phyloP scores from a whole-genome alignment of 2,329 filamentous ascomycete genomes.

The Incumbomyces lentus region DNA sequence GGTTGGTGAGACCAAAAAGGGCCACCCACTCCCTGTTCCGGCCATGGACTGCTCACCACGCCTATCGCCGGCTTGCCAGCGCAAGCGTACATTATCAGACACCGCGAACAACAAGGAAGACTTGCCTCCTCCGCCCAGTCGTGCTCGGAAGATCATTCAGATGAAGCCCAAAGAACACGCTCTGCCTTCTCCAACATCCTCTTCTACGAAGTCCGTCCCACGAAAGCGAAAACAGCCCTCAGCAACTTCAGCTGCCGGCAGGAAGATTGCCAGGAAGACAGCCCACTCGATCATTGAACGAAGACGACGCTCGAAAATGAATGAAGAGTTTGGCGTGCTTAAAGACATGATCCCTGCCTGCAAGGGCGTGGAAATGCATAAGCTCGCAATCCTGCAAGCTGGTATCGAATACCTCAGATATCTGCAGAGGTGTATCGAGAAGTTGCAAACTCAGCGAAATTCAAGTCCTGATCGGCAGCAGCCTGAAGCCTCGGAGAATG shows the following conservation, averaged over 20 bases:
- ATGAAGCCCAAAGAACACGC: conserved; percentile 62
- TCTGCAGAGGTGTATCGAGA: conserved; percentile 44
- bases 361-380: conserved; percentile 92
- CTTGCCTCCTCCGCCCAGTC: conserved; percentile 81
- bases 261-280: conserved; percentile 91
- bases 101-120: conserved; percentile 16
- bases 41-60: conserved; percentile 41
- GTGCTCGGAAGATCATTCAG: conserved; percentile 92
- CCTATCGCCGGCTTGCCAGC: conserved; percentile 11
- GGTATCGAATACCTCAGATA: conserved; percentile 95
- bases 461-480: neutral
- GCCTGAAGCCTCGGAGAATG: conserved; percentile 5
- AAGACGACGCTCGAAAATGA: conserved; percentile 88
- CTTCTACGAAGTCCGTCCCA: conserved; percentile 18
- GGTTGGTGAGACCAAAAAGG: conserved; percentile 43
- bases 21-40: conserved; percentile 68
- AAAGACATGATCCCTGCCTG: conserved; percentile 96
- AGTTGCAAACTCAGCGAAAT: conserved; percentile 40
- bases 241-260: conserved; percentile 70
- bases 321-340: conserved; percentile 87
- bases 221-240: conserved; percentile 71
- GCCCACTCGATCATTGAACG: conserved; percentile 93
- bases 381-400: conserved; percentile 87
- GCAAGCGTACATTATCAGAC: conserved; percentile 19
- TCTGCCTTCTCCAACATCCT: conserved; percentile 24